Conservation (phyloP, 192 early-diverging fungal species). For the Coemansia sp. region DNA sequence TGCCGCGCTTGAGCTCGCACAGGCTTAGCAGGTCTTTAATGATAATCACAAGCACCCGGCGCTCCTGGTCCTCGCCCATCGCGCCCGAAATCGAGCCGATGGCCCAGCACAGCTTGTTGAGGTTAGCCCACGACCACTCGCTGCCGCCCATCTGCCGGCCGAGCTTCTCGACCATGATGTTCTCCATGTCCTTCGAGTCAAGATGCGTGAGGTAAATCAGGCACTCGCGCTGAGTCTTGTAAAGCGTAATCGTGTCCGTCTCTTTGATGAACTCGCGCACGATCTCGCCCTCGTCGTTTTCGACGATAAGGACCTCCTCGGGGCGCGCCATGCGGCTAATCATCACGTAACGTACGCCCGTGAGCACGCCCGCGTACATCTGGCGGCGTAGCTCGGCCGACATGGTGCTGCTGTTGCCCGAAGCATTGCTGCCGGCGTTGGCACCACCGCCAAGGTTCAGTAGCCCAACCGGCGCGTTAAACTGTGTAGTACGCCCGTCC, state of each 20-base stretch:
- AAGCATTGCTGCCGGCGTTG: slow-evolving; percentile 27
- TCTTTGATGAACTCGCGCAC: slow-evolving; percentile 97
- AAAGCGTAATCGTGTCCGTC: slow-evolving; percentile 96
- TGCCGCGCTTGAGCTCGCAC: slow-evolving; percentile 97
- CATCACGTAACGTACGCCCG: slow-evolving; percentile 90
- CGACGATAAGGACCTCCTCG: slow-evolving; percentile 96
- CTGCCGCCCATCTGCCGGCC: slow-evolving; percentile 91
- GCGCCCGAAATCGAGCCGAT: slow-evolving; percentile 98
- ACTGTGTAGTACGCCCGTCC: slow-evolving; percentile 62
- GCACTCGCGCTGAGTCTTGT: slow-evolving; percentile 98
- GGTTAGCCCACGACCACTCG: slow-evolving; percentile 98
- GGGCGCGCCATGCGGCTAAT: slow-evolving; percentile 99
- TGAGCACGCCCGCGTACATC: slow-evolving; percentile 84
- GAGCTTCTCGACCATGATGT: slow-evolving; percentile 95
- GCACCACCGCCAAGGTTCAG: slow-evolving; percentile 46
- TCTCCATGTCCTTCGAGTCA: slow-evolving; percentile 82
- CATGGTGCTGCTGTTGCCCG: slow-evolving; percentile 19
- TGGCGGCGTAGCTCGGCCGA: slow-evolving; percentile 65
- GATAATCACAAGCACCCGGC: slow-evolving; percentile 95
- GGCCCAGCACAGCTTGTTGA: slow-evolving; percentile 99
- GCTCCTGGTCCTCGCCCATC: slow-evolving; percentile 96
- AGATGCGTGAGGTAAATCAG: slow-evolving; percentile 98
- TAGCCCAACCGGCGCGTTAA: slow-evolving; percentile 31
- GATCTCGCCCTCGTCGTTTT: slow-evolving; percentile 99
- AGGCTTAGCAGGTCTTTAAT: slow-evolving; percentile 97